Evolutionary conservation across 345 rosid species (phyloP).

Genomic region (Eucalyptus pauciflora): DNA sequence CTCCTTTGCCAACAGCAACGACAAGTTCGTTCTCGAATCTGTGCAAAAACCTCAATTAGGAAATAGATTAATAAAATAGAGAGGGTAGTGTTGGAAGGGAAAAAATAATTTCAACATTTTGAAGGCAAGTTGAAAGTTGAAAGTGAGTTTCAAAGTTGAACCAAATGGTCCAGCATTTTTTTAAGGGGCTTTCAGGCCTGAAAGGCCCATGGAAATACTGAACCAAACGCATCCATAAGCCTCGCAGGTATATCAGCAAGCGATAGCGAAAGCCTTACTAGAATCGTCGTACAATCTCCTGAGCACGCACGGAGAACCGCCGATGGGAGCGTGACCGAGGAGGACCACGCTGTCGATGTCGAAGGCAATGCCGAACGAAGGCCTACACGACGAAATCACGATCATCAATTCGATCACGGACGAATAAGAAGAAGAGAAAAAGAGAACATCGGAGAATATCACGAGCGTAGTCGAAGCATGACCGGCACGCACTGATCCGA

Average conservation of each 20-base stretch:
- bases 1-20: constrained; percentile 88
- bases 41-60: background rate
- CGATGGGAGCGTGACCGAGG: constrained; percentile 59
- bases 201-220: no score
- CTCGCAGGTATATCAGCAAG: background rate
- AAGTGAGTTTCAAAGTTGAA: no score
- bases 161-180: no score
- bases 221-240: background rate
- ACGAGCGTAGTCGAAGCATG: background rate
- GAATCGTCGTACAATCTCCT: constrained; percentile 38
- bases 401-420: background rate
- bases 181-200: no score
- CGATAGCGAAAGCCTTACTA: constrained; percentile 9
- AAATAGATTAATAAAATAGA: background rate
- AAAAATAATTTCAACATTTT: no score
- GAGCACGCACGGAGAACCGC: constrained; percentile 60
- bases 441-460: background rate
- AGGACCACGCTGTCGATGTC: constrained; percentile 86
- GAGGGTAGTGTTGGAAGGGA: no score
- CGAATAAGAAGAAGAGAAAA: background rate
- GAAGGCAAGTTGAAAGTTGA: no score
- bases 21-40: constrained; percentile 64
- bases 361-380: constrained; percentile 70
- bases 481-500: constrained; percentile 7
- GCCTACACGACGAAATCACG: background rate